Evolutionary conservation across 1,284 basidiomycete species (phyloP).

Genomic region (Sutorius eximius): DNA sequence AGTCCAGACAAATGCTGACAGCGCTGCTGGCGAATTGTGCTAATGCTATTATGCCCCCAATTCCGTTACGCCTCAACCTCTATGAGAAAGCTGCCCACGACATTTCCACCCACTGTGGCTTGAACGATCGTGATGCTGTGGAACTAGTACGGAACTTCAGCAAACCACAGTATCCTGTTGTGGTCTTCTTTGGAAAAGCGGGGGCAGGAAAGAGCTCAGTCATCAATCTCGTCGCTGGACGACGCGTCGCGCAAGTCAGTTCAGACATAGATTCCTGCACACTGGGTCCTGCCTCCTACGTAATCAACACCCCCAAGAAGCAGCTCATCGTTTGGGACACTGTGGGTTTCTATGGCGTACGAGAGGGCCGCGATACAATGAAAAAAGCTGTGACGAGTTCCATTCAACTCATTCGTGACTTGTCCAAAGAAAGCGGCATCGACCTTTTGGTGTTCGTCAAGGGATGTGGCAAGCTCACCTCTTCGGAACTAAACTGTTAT

Average conservation of each 20-base stretch:
- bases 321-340: slow-evolving; percentile 34
- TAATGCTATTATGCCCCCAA: background rate
- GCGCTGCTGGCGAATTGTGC: background rate
- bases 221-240: slow-evolving; percentile 11
- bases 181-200: slow-evolving; percentile 15
- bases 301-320: background rate
- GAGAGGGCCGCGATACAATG: background rate
- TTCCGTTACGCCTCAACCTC: background rate
- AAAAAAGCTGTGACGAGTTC: background rate
- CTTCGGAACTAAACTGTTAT: slow-evolving; percentile 22
- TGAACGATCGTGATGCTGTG: background rate
- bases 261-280: slow-evolving; percentile 6
- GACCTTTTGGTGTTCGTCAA: slow-evolving; percentile 35
- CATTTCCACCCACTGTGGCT: background rate
- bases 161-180: background rate
- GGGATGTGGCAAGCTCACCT: slow-evolving; percentile 22
- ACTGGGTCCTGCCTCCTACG: background rate
- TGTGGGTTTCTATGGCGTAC: slow-evolving; percentile 6
- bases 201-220: slow-evolving; percentile 3
- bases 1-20: background rate
- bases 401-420: background rate
- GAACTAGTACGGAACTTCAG: slow-evolving; percentile 1
- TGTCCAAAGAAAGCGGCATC: slow-evolving; percentile 15
- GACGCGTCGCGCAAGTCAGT: background rate
- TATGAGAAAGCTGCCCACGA: background rate